These are phyloP conservation scores for Gossypium sturtianum DNA, from an alignment of 345 rosid species.

Conservation along the genomic window DNA sequence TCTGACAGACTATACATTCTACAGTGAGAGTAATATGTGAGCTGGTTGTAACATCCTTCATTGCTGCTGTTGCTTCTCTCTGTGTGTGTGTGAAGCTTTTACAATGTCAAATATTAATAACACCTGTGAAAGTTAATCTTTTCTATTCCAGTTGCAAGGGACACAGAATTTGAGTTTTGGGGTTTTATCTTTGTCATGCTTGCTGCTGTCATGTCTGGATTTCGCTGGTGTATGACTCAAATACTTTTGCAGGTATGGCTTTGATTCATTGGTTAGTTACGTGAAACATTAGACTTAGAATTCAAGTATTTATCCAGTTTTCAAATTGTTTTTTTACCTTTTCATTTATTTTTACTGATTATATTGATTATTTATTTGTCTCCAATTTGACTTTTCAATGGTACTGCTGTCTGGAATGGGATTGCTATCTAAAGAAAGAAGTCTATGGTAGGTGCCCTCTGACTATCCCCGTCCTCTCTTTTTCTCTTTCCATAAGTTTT, in stretches of 20 bases:
- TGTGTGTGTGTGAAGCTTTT: background rate
- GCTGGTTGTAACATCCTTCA: background rate
- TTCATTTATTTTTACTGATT: slow-evolving; percentile 12
- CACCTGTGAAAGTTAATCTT: slow-evolving; percentile 9
- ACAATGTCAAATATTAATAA: slow-evolving; percentile 2
- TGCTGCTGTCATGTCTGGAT: slow-evolving; percentile 99
- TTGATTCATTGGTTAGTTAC: background rate
- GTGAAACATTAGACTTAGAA: background rate
- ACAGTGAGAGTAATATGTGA: slow-evolving; percentile 1
- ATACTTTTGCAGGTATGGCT: slow-evolving; percentile 83
- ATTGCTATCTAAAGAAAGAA: slow-evolving; percentile 66
- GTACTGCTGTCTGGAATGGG: slow-evolving; percentile 28
- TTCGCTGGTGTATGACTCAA: slow-evolving; percentile 99
- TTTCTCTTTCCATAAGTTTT: background rate
- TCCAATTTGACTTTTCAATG: slow-evolving; percentile 29
- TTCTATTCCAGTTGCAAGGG: slow-evolving; percentile 75
- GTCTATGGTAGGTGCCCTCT: slow-evolving; percentile 52
- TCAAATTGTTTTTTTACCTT: background rate
- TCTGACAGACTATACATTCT: background rate
- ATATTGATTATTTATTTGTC: slow-evolving; percentile 18
- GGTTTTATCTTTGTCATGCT: slow-evolving; percentile 95
- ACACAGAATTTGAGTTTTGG: slow-evolving; percentile 94
- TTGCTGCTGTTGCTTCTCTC: background rate
- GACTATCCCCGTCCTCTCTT: background rate
- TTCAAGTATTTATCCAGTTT: slow-evolving; percentile 10